Conservation (phyloP, 306 rosid species). For the Acacia melanoxylon region DNA sequence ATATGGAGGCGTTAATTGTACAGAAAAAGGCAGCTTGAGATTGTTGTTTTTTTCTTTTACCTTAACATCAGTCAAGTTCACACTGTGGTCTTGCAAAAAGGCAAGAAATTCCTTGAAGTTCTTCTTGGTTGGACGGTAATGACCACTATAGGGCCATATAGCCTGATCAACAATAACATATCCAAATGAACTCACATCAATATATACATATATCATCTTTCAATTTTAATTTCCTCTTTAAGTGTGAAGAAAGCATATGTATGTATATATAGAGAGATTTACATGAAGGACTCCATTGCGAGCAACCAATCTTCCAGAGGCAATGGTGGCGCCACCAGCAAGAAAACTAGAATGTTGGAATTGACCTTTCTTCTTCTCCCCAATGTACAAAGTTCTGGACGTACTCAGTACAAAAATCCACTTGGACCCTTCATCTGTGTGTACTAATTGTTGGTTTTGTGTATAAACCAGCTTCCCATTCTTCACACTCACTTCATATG, state of each 20-base stretch:
- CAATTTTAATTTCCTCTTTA: neutral
- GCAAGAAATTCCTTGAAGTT: slow-evolving; percentile 57
- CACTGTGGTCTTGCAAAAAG: slow-evolving; percentile 65
- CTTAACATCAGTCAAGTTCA: slow-evolving; percentile 76
- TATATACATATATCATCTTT: neutral
- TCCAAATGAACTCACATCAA: neutral
- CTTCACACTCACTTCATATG: slow-evolving; percentile 67
- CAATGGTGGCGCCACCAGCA: slow-evolving; percentile 81
- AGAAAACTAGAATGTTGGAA: slow-evolving; percentile 92
- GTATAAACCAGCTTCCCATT: slow-evolving; percentile 65
- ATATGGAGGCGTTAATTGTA: neutral
- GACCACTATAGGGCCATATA: slow-evolving; percentile 90
- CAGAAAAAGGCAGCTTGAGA: neutral
- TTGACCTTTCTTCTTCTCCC: slow-evolving; percentile 66
- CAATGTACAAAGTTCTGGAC: slow-evolving; percentile 58
- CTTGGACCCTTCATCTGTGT: slow-evolving; percentile 58
- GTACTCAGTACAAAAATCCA: slow-evolving; percentile 92
- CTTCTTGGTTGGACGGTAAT: slow-evolving; percentile 77
- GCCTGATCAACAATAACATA: slow-evolving; percentile 49
- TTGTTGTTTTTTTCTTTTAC: slow-evolving; percentile 33
- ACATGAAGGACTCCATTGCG: slow-evolving; percentile 66
- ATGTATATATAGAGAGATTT: slow-evolving; percentile 1
- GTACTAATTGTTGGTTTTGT: slow-evolving; percentile 45
- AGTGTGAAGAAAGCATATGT: neutral
- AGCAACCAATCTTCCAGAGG: slow-evolving; percentile 80